Evolutionary conservation across 768 basidiomycete species (phyloP), one percentile per base, ranked within the genome.

Genomic region (Ramaria sp.): DNA sequence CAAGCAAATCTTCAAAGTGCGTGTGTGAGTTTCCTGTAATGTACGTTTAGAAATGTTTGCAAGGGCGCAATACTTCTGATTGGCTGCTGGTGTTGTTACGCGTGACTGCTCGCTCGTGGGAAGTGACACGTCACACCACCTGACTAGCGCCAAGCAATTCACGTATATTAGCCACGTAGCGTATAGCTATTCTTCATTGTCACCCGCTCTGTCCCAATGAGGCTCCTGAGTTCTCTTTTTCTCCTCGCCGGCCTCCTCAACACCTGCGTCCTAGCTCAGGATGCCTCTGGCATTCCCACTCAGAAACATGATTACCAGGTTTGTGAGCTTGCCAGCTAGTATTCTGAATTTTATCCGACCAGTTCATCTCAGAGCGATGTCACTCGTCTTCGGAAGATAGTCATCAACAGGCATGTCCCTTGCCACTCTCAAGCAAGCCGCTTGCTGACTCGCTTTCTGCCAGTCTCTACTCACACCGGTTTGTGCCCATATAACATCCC

Each of bases 381-480:
- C 58, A 81, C 91, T 39, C 88, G 94, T 65, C 77, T 97, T 63
- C 82, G 94, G 59, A 91, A 88, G 65, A 91, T 95, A 60, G 92
- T 96, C 61, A 90, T 95, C 65, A 89, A 94, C 73, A 89, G 86
- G 84, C 79, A 61, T 63, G 73, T 51, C 13, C 37, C n/a, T 20
- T 46, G 0, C 10, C 45, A 41, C 3, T 34, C 12, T 34, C 59
- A 22, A n/a, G 49, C n/a, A 34, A 52, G 41, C 33, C 53, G 15
- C 49, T 60, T 37, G 19, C 63, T 59, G 39, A 57, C 49, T 38
- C 59, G 67, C 53, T 54, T 17, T 20, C 12, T 56, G 3, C 27
- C 27, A 89, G 88, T 75, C 80, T 90, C 64, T 89, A 91, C 74
- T 90, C 88, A 2, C 86, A 90, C 66, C 78, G 83, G 87, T 86